Evolutionary conservation across 2,329 filamentous ascomycete genomes (phyloP).

Genomic region (Colletotrichum sansevieriae): DNA sequence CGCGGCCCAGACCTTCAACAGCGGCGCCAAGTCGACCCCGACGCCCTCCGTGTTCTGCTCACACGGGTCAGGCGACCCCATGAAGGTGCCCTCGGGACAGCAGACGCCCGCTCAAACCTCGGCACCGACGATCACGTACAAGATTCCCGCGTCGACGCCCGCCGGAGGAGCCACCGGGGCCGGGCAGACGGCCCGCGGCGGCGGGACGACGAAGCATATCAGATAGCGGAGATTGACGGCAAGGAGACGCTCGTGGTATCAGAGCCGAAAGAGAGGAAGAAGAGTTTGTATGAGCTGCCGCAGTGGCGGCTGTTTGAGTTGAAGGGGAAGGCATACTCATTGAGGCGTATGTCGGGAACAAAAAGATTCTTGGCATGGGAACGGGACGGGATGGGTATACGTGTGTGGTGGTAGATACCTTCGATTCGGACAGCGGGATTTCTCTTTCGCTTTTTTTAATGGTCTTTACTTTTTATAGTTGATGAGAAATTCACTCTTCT

Average conservation of each 20-base stretch:
- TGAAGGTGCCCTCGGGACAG: slow-evolving; percentile 2
- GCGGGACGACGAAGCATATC: background rate
- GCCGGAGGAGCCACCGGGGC: background rate
- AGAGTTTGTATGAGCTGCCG: slow-evolving; percentile 38
- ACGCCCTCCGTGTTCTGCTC: slow-evolving; percentile 7
- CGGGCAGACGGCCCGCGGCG: background rate
- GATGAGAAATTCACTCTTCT: slow-evolving; percentile 28
- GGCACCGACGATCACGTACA: slow-evolving; percentile 15
- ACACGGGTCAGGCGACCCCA: background rate
- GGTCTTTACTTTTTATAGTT: slow-evolving; percentile 5
- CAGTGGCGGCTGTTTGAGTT: slow-evolving; percentile 2
- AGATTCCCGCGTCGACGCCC: slow-evolving; percentile 11
- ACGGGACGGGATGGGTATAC: background rate
- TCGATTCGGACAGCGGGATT: slow-evolving; percentile 26
- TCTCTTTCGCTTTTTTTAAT: background rate
- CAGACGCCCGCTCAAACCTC: slow-evolving; percentile 14
- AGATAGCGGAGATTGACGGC: slow-evolving; percentile 38
- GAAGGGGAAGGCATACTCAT: too few species aligned
- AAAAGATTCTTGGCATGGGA: background rate
- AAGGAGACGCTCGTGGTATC: slow-evolving; percentile 29
- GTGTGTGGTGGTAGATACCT: slow-evolving; percentile 24
- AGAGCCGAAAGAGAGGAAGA: slow-evolving; percentile 24
- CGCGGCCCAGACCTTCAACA: slow-evolving; percentile 32
- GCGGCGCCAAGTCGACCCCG: slow-evolving; percentile 14
- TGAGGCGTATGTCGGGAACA: too few species aligned